Percentiles rank a stretch among this genome's conserved stretches.
Conservation (phyloP, 257 asterid genomes). For the Solanum lycopersicoides region DNA sequence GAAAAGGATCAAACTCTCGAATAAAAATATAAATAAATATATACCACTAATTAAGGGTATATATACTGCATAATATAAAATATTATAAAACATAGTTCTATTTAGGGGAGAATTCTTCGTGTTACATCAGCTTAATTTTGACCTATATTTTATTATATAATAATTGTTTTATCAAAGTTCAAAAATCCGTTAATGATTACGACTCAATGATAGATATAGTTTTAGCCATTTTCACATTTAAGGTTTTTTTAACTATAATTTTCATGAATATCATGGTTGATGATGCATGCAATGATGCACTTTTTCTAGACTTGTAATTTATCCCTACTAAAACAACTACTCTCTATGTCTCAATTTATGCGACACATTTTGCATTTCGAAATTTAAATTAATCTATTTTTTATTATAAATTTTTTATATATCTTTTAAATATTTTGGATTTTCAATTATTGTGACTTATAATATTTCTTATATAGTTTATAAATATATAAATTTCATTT, state of each 20-base stretch:
- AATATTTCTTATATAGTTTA: no score
- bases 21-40: not conserved
- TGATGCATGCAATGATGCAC: not conserved
- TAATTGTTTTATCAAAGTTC: not conserved
- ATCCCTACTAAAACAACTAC: not conserved
- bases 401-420: fast-evolving
- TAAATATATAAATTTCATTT: no score
- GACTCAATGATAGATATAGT: not conserved
- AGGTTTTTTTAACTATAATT: not conserved
- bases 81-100: not conserved
- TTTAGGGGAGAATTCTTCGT: not conserved
- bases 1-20: no score
- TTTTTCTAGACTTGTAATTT: not conserved
- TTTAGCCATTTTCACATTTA: not conserved
- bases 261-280: not conserved
- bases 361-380: fast-evolving
- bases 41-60: not conserved
- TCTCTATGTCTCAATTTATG: no score
- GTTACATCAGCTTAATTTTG: not conserved
- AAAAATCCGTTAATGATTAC: not conserved
- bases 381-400: no score
- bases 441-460: no score
- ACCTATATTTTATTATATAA: not conserved
- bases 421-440: no score
- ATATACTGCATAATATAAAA: not conserved